Percentiles rank a stretch among this genome's conserved stretches.
These are phyloP conservation scores for Carex myosuroides DNA, from an alignment of 176 grass and related monocot genomes.

Conservation along the genomic window DNA sequence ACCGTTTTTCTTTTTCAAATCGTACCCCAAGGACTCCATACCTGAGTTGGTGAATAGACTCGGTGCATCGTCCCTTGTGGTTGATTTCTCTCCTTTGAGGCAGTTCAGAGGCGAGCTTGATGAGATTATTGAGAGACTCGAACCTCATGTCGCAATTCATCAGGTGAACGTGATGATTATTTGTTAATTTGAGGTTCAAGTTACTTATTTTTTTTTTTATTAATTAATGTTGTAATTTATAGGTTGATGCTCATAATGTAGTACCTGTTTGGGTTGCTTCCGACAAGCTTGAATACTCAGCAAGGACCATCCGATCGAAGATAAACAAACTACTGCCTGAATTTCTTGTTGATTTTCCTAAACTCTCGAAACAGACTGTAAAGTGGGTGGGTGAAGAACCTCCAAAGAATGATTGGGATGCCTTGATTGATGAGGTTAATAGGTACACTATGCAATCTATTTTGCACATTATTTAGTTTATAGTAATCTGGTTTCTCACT, in stretches of 20 bases:
- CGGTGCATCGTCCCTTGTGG: conserved; percentile 53
- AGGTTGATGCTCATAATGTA: conserved; percentile 89
- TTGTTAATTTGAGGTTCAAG: not conserved
- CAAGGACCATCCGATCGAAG: conserved; percentile 69
- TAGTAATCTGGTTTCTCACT: not conserved
- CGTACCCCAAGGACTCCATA: conserved; percentile 34
- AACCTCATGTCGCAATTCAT: conserved; percentile 35
- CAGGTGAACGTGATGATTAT: conserved; percentile 27
- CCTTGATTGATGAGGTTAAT: conserved; percentile 42
- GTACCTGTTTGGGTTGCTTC: conserved; percentile 72
- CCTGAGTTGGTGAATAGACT: conserved; percentile 46
- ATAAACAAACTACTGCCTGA: conserved; percentile 52
- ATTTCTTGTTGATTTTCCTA: conserved; percentile 73
- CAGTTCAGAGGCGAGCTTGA: conserved; percentile 50
- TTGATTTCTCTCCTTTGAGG: conserved; percentile 77
- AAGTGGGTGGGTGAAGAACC: conserved; percentile 46
- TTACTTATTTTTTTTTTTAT: not conserved
- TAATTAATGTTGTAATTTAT: not conserved
- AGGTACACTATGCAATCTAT: conserved; percentile 20
- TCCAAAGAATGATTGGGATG: conserved; percentile 43
- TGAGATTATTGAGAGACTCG: conserved; percentile 30
- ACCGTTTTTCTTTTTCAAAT: conserved; percentile 64
- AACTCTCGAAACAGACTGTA: conserved; percentile 2
- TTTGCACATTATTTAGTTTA: not conserved
- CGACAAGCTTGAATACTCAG: conserved; percentile 64